Percentiles rank a stretch among this genome's conserved stretches.
Conservation (phyloP, 441 rosid genomes). For the Bocquillonia castaneifolia region DNA sequence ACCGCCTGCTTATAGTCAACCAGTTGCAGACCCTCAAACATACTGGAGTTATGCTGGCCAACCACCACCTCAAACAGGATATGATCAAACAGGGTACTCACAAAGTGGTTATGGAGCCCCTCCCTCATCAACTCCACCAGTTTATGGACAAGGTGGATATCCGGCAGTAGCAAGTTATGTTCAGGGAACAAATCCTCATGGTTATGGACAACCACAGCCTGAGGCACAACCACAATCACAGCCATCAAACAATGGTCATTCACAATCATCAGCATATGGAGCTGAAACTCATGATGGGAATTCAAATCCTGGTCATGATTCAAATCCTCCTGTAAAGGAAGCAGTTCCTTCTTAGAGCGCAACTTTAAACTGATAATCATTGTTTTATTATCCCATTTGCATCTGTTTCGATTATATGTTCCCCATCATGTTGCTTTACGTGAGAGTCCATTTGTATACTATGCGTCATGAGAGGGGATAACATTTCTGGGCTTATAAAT, state of each 20-base stretch:
- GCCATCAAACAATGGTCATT: conserved; percentile 21
- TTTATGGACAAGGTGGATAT: conserved; percentile 27
- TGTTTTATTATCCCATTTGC: too few species aligned
- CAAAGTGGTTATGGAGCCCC: conserved; percentile 17
- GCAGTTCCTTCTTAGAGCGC: conserved; percentile 14
- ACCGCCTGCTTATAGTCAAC: conserved; percentile 18
- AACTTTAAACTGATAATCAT: background rate
- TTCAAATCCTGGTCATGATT: conserved; percentile 4
- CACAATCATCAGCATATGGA: conserved; percentile 16
- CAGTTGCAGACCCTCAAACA: conserved; percentile 12
- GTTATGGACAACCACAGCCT: conserved; percentile 14
- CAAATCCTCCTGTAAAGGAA: conserved; percentile 10
- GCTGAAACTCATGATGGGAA: conserved; percentile 19
- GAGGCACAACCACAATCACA: conserved; percentile 10
- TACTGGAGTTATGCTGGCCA: conserved; percentile 20
- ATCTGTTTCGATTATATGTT: background rate
- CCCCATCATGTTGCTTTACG: conserved; percentile 3
- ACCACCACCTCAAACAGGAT: conserved; percentile 18
- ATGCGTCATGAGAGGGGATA: background rate
- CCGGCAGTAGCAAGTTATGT: conserved; percentile 15
- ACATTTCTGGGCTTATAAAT: background rate
- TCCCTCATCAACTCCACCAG: conserved; percentile 6
- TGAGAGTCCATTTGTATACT: conserved; percentile 15
- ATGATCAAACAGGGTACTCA: conserved; percentile 23
- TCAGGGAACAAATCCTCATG: conserved; percentile 14